Evolutionary conservation across 176 grass and related monocot species (phyloP), one percentile per base, ranked within the genome.

Genomic region (Avena atlantica): DNA sequence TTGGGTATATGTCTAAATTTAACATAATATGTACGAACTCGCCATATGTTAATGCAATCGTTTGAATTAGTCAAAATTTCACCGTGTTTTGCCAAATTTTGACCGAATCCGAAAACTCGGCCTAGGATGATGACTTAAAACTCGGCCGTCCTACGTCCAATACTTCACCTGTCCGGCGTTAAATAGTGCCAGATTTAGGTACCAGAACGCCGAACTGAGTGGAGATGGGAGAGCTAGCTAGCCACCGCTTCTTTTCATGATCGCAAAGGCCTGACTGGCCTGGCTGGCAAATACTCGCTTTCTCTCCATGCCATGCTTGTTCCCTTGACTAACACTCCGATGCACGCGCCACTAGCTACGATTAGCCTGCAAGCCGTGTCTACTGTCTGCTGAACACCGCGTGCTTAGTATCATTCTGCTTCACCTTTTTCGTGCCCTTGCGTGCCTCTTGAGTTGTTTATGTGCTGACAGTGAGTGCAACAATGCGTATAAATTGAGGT

Each of bases 161-260:
- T 31, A 2, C 29, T 31, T 31, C 3, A 2, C 1, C 25, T 27
- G 2, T 31, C 29, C 29, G 2, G 29, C 29, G 29, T 31, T 31
- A 31, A 31, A 31, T 31, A 31, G 29, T 31, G 29, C 29, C 2
- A 31, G 29, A 31, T 31, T 31, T 31, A 31, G 29, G 29, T 31
- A 2, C 2, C 0, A 31, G 29, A 31, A 31, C 29, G 29, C 29
- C 29, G 29, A 31, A 31, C 29, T 31, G 29, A 31, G 29, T 34
- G 31, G 31, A 34, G 31, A 34, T 34, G 31, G 12, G 23, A 23
- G 10, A 19, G 85, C 59, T 11, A 19, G 85, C 59, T 11, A 72
- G 9, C 36, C 5, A 34, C 86, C 86, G 29, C 90, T 85, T 21
- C 86, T 88, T 91, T 91, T 81, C 61, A 91, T 91, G 86, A 29